Percentiles rank a stretch among this genome's conserved stretches.
phyloP scores from a whole-genome alignment of 331 rosid genomes.

The Acacia concinna region DNA sequence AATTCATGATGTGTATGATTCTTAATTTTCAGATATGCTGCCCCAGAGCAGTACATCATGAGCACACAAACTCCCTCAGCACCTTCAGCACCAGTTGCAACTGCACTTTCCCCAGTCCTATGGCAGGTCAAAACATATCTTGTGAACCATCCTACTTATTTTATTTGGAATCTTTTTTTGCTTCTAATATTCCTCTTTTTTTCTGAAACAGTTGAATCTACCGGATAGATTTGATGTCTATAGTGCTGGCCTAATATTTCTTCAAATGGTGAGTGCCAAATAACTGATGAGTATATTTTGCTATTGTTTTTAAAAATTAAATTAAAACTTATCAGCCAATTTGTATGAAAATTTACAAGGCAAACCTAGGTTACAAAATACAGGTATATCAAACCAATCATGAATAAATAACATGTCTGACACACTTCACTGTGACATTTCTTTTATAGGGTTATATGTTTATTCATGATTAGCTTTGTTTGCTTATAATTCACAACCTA shows the following conservation, averaged over 20 bases:
- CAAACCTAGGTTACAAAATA: background rate
- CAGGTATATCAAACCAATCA: background rate
- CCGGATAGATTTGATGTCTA: conserved; percentile 95
- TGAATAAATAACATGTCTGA: background rate
- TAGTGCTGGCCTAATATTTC: conserved; percentile 86
- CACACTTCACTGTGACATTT: background rate
- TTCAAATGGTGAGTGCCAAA: conserved; percentile 79
- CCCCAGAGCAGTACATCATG: conserved; percentile 98
- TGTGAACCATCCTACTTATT: conserved; percentile 22
- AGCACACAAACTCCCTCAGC: conserved; percentile 98
- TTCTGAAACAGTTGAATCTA: conserved; percentile 71
- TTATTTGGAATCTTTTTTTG: conserved; percentile 16
- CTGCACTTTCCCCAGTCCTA: conserved; percentile 94
- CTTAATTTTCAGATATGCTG: conserved; percentile 72
- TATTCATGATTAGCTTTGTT: background rate
- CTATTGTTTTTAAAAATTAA: conserved; percentile 9
- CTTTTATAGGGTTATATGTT: background rate
- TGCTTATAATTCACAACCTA: background rate
- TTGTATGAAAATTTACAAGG: background rate
- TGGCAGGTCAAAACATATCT: conserved; percentile 73
- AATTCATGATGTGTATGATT: conserved; percentile 11
- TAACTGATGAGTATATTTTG: conserved; percentile 20
- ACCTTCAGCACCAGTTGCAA: conserved; percentile 92
- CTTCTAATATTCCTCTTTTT: conserved; percentile 29
- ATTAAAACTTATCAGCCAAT: background rate